Conservation (phyloP, 306 rosid genomes). For the Cicer arietinum region DNA sequence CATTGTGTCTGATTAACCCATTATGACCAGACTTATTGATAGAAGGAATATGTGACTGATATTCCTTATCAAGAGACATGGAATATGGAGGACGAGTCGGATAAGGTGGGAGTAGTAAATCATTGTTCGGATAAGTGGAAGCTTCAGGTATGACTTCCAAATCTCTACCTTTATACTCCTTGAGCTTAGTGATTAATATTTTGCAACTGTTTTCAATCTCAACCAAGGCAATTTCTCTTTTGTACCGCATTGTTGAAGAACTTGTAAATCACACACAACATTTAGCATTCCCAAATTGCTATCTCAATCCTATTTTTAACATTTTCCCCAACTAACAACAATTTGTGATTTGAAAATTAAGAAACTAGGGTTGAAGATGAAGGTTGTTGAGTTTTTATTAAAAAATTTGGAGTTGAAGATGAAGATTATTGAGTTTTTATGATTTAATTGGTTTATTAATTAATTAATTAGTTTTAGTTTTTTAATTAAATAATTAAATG, state of each 20-base stretch:
- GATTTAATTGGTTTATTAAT: too few relatives aligned
- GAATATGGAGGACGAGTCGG: slow-evolving; percentile 66
- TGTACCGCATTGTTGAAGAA: slow-evolving; percentile 75
- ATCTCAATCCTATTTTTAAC: slow-evolving; percentile 11
- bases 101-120: slow-evolving; percentile 90
- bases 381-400: too few relatives aligned
- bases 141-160: slow-evolving; percentile 88
- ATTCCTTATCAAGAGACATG: slow-evolving; percentile 56
- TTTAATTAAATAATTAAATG: too few relatives aligned
- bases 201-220: slow-evolving; percentile 91
- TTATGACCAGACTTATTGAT: slow-evolving; percentile 57
- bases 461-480: too few relatives aligned
- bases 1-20: slow-evolving; percentile 53
- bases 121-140: slow-evolving; percentile 78
- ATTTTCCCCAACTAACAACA: slow-evolving; percentile 9
- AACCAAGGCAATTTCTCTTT: slow-evolving; percentile 79
- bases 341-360: too few relatives aligned
- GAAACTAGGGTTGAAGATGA: too few relatives aligned
- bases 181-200: slow-evolving; percentile 73
- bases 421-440: too few relatives aligned
- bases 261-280: slow-evolving; percentile 53
- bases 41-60: slow-evolving; percentile 54
- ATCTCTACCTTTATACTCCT: slow-evolving; percentile 76
- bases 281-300: slow-evolving; percentile 26
- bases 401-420: too few relatives aligned